These are phyloP conservation scores for Chytriomyces hyalinus DNA, from an alignment of 192 early-diverging fungal species.

Conservation along the genomic window DNA sequence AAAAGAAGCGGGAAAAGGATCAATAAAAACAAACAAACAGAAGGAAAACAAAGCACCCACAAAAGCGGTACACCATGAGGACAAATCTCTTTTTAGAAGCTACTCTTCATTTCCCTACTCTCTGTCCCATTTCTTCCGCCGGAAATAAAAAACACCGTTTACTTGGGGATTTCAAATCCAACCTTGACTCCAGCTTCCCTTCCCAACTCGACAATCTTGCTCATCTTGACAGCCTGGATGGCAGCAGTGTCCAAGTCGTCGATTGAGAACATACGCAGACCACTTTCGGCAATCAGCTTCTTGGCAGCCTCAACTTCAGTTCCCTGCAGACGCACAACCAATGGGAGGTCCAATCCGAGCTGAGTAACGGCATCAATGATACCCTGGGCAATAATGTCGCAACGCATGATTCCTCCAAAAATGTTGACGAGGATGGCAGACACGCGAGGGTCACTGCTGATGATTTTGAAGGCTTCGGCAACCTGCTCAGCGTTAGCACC, in stretches of 20 bases:
- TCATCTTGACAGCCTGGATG: conserved; percentile 77
- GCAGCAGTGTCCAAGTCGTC: conserved; percentile 97
- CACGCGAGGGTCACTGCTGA: conserved; percentile 88
- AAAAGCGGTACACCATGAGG: too few species aligned
- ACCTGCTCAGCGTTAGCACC: conserved; percentile 93
- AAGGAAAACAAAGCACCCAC: too few species aligned
- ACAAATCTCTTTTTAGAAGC: too few species aligned
- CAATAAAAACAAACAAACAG: too few species aligned
- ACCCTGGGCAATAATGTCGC: conserved; percentile 96
- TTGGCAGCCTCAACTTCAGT: conserved; percentile 87
- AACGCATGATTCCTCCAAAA: conserved; percentile 99
- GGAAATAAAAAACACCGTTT: background rate
- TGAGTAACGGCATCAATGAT: conserved; percentile 93
- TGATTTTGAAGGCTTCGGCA: conserved; percentile 98
- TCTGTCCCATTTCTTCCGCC: background rate
- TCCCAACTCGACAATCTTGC: conserved; percentile 79
- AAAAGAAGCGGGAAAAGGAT: too few species aligned
- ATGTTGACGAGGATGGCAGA: conserved; percentile 97
- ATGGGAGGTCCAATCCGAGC: conserved; percentile 88
- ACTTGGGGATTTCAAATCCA: conserved; percentile 61
- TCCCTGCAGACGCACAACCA: conserved; percentile 94
- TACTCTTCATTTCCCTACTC: too few species aligned
- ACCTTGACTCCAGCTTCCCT: conserved; percentile 75
- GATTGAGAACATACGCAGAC: conserved; percentile 86
- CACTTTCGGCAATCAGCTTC: conserved; percentile 88